Base-by-base conservation (phyloP, 441 rosid species). In the Erodium texanum region DNA sequence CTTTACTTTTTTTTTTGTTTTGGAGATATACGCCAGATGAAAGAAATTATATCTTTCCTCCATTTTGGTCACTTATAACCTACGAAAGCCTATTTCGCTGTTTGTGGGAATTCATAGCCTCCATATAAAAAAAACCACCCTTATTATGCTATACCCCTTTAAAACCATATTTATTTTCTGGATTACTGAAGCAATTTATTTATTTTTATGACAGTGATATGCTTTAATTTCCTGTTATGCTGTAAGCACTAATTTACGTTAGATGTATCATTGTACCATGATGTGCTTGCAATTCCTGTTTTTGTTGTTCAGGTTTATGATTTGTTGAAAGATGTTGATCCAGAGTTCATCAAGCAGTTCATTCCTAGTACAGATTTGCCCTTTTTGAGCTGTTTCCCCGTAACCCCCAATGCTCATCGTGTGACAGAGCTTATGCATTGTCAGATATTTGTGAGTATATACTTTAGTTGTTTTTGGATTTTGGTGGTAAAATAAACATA, bases 391-490 rank as follows among this genome's bases (percentile, higher is more conserved):
- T 81, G 79, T 71, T 89, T 92, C 77, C 89, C 97, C 0, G 90
- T 95, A 50, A 85, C 93, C 20, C 98, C 98, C 56, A 95, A 95
- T 66, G 76, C 83, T 81, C 89, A 87, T 62, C 98, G 98, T 29
- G 92, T 95, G 78, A 83, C 90, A 2, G 98, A 95, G 84, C 48
- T 89, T 48, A 73, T 73, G 22, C 79, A 85, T 74, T 78, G 85
- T 52, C 74, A 90, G 83, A 24, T 71, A 22, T 92, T 85, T 80
- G 99, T 95, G 80, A 85, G 97, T 75, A 66, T 18, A 59, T 67
- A 66, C 64, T 18, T 24, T 61, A 64, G 54, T 24, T 29, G 3
- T 59, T 41, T 65, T 62, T 45, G 54, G 54, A 45, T 45, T 15
- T 3, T 14, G 54, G 64, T 14, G 54, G 64, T 27, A 61, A 24